Base-by-base conservation (phyloP, 257 asterid species). In the Nemophila menziesii region DNA sequence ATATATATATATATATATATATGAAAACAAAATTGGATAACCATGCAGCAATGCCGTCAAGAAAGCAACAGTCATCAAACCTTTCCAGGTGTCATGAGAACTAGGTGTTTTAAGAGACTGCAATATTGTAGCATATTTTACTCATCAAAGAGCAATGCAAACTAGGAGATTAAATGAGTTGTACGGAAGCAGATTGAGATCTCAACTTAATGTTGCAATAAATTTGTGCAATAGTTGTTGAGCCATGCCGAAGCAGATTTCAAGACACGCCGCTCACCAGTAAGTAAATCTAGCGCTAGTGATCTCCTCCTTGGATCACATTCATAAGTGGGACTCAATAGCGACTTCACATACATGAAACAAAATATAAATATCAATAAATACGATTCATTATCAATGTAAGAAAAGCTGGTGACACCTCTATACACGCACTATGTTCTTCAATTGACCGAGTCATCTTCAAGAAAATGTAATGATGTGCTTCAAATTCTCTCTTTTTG, bases 221-320 rank as follows among this genome's bases (percentile, higher is more conserved):
- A 36, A 55, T 62, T 54, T 51, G 59, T 51, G 44, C 86, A 80
- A 52, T 76, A 78, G 39, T 47, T 58, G 61, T 70, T 45, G 61
- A 89, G 71, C 98, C 98, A 89, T 20, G 49, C 61, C 22, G 71
- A 69, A 60, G 93, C 92, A 33, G 98, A 80, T 58, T 66, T 65
- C 60, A 89, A 61, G 57, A 84, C 79, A 40, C 76, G 70, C 22
- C 62, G 70, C 71, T 84, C 95, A 39, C 98, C 93, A 0, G 21
- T 48, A 20, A 89, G 75, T 36, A 89, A 85, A 51, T 77, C 78
- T 23, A 36, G 46, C 57, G 95, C 93, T 54, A 76, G 63, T 45
- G 48, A 56, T 61, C 71, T 68, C 67, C 94, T 80, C 37, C 34
- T 12, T 0, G 46, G 15, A 54, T 55, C 64, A 61, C 51, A 45